phyloP scores from a whole-genome alignment of 805 yeast species.

The Candida coleopterorum region DNA sequence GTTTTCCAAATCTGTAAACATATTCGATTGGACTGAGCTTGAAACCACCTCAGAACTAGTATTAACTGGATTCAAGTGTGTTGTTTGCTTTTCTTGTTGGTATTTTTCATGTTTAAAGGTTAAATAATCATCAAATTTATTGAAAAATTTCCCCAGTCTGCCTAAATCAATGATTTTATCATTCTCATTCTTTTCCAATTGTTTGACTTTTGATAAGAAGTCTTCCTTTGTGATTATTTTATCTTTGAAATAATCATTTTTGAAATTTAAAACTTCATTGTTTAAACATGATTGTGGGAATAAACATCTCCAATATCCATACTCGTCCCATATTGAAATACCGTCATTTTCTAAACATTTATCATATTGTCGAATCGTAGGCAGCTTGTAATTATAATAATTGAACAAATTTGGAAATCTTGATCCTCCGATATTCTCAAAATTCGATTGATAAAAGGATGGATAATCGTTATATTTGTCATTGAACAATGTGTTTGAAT shows the following conservation, averaged over 20 bases:
- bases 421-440: constrained; percentile 6
- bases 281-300: constrained; percentile 54
- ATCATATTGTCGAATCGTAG: constrained; percentile 53
- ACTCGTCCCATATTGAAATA: constrained; percentile 72
- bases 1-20: constrained; percentile 21
- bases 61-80: not conserved
- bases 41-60: constrained; percentile 18
- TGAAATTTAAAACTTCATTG: constrained; percentile 24
- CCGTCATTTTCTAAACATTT: constrained; percentile 67
- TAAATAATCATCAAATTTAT: constrained; percentile 58
- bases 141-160: constrained; percentile 56
- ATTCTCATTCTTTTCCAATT: constrained; percentile 8
- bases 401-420: constrained; percentile 37
- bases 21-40: constrained; percentile 21
- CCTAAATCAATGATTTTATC: constrained; percentile 33
- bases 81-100: constrained; percentile 24
- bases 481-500: constrained; percentile 11
- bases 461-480: constrained; percentile 10
- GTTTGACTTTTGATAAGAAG: constrained; percentile 33
- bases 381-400: constrained; percentile 50
- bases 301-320: constrained; percentile 88
- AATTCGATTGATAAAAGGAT: constrained; percentile 9
- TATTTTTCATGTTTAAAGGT: constrained; percentile 63
- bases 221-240: constrained; percentile 53
- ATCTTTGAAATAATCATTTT: constrained; percentile 20